Evolutionary conservation across 169 alveolate genomes (phyloP), one percentile per base, ranked within the genome.

Genomic region (Plasmodium blacklocki): DNA sequence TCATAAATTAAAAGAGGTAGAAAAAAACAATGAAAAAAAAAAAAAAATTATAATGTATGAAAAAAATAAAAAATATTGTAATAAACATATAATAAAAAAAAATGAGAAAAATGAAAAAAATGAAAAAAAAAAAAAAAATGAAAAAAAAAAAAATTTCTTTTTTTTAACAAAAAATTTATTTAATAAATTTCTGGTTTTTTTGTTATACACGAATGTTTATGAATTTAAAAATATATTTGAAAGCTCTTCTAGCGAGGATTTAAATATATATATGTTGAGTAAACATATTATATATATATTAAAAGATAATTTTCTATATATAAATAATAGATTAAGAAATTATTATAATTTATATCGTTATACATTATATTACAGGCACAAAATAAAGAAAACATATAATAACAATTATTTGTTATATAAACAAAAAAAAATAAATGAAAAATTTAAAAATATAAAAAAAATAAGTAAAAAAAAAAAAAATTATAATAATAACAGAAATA

Each of bases 171-270:
- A 80, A 80, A 80, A 80, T 15, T 14, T 80, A 62, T 80, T 80
- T 80, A 80, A 68, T 29, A 70, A 58, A 39, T 80, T 80, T 80
- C 59, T 80, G 64, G 64, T 80, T 80, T 70, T 80, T 68, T 62
- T 80, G 60, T 68, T 80, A 80, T 72, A 3, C 15, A 21, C 80
- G 45, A 68, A 67, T 80, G 60, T 45, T 68, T 54, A 63, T 49
- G 85, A 80, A 43, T 80, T 68, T 52, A 39, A 62, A 9, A 80
- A 68, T 29, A 47, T 68, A 18, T 80, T 68, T 63, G 50, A 67
- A 54, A 54, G 19, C 54, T 80, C 80, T 18, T 29, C 80, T 49
- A 5, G n/a, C 29, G 18, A 23, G 56, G 68, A 80, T 67, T 68
- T 80, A 72, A 56, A 80, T 68, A 43, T 63, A 19, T 43, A 62